Percentiles rank a stretch among this genome's conserved stretches.
These are phyloP conservation scores for Candida coleopterorum DNA, from an alignment of 805 yeast species.

Conservation along the genomic window DNA sequence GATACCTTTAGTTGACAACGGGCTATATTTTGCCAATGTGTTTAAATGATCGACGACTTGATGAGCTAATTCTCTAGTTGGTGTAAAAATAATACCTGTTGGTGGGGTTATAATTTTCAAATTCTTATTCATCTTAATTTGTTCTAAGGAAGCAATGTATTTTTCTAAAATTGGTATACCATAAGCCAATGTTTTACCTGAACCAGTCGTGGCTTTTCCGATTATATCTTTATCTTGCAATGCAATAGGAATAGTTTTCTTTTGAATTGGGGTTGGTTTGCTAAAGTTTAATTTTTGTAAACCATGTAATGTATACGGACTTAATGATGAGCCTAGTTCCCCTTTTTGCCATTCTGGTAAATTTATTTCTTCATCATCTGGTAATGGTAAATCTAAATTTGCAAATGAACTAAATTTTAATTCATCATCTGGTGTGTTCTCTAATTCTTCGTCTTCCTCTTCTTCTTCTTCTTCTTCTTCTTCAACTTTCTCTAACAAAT, in stretches of 20 bases:
- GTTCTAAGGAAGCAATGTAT: constrained; percentile 29
- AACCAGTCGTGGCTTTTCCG: constrained; percentile 97
- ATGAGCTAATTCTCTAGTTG: constrained; percentile 94
- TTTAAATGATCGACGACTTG: constrained; percentile 84
- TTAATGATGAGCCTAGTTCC: constrained; percentile 40
- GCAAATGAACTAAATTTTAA: constrained; percentile 23
- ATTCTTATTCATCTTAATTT: constrained; percentile 12
- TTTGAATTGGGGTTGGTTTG: constrained; percentile 83
- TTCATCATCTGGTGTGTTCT: constrained; percentile 4
- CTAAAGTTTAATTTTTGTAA: constrained; percentile 53
- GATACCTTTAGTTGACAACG: constrained; percentile 51
- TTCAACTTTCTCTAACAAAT: no score
- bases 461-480: constrained; percentile 14
- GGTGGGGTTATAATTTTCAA: constrained; percentile 39
- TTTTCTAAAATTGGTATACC: constrained; percentile 87
- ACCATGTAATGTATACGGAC: constrained; percentile 58
- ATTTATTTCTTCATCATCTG: constrained; percentile 34
- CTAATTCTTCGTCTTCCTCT: constrained; percentile 1
- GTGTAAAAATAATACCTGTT: constrained; percentile 79
- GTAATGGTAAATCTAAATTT: constrained; percentile 21
- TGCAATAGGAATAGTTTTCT: constrained; percentile 67
- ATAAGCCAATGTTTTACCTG: constrained; percentile 95
- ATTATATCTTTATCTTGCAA: constrained; percentile 73
- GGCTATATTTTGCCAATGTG: constrained; percentile 47
- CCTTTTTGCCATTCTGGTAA: constrained; percentile 58